Conservation (phyloP, 345 rosid genomes). For the Eucalyptus victrix region DNA sequence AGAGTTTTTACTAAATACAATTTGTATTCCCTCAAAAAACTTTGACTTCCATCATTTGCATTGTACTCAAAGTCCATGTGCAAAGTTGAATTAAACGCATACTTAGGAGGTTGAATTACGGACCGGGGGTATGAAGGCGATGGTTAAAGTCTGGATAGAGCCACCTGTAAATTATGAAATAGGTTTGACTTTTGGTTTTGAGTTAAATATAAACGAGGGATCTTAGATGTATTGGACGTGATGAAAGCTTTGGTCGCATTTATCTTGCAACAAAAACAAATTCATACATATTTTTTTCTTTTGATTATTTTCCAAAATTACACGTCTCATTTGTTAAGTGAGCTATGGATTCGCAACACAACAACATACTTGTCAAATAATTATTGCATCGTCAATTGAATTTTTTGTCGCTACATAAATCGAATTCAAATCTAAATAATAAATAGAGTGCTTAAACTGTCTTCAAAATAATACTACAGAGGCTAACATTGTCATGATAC, state of each 20-base stretch:
- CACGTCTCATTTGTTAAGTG: background rate
- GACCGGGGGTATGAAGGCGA: background rate
- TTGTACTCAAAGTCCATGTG: rapidly evolving
- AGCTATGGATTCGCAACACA: background rate
- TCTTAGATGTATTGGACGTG: background rate
- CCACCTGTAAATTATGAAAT: background rate
- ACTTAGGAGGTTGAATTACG: too few species aligned
- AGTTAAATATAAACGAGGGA: background rate
- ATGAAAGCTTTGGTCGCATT: background rate
- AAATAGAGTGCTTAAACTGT: background rate
- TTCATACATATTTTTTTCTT: background rate
- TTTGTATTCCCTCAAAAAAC: rapidly evolving
- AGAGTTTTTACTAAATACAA: too few species aligned
- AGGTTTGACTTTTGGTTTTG: background rate
- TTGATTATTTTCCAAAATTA: background rate
- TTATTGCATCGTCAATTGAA: background rate
- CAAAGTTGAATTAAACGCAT: too few species aligned
- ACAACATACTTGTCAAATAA: background rate
- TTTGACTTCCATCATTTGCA: too few species aligned
- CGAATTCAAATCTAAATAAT: background rate
- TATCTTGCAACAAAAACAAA: background rate
- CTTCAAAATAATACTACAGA: background rate
- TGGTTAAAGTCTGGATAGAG: background rate
- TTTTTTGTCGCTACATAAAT: background rate
- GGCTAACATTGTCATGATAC: background rate